Base-by-base conservation (phyloP, 164 flowering plant genomes). In the Litsea cubeba region DNA sequence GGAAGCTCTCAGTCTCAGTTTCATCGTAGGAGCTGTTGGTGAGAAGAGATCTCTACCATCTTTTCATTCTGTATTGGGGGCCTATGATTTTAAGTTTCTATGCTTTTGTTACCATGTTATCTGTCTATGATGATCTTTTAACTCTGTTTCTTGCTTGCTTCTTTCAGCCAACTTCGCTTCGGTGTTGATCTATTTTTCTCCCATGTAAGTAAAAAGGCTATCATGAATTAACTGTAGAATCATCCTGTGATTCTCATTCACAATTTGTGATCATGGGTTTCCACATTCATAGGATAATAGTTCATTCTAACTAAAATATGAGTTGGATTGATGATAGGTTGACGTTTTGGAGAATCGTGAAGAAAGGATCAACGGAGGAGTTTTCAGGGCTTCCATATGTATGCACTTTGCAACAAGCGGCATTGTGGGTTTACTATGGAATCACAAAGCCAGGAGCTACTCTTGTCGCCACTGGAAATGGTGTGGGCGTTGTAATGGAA, bases 381-480 rank as follows among this genome's bases (percentile, higher is more conserved):
- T 92, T 83, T 84, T 84, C 83, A 71, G 88, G 83, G 18, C 32
- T 79, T 57, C 93, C 97, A 25, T 92, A 89, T 51, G 81, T 90
- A 32, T 81, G 83, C 0, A 88, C 94, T 0, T 74, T 92, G 12
- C 71, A 90, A 24, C 83, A 91, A 81, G 81, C 92, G 20, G 80
- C 87, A 49, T 40, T 92, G 50, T 89, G 97, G 97, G 78, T 84
- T 12, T 92, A 83, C 74, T 92, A 92, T 77, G 97, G 93, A 32
- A 23, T 89, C 30, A 81, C 88, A 17, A 90, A 90, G 79, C 91
- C 97, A 0, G 90, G 81, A 2, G 93, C 87, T 30, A 63, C 83
- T 1, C 88, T 89, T 3, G 71, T 92, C 15, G 71, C 73, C 69
- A 87, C 95, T 0, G 89, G 89, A 51, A 92, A 88, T 71, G 87